Evolutionary conservation across 192 early-diverging fungal species (phyloP), one percentile per base, ranked within the genome.

Genomic region (Coemansia guatemalensis): DNA sequence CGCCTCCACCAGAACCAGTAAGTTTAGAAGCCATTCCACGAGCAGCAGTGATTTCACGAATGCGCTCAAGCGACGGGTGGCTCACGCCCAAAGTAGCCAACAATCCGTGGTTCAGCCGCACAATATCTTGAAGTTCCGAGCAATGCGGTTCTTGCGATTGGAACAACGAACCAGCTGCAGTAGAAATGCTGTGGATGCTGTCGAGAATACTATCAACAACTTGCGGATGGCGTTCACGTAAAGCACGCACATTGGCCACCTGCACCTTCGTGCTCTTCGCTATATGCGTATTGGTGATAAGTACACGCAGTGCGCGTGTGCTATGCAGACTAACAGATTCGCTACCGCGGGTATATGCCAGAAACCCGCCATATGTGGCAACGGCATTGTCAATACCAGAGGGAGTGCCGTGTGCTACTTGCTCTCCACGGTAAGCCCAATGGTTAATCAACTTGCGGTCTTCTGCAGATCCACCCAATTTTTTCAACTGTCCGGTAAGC

Each of bases 1-100:
- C 97, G 57, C 97, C 97, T 44, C 97, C 97, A 26, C 97, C 96
- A 24, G 94, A 94, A 29, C 97, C 97, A 4, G 97, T 99, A 29
- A 99, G 75, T 76, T 99, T 99, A 20, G 93, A 85, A 29, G 84
- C 82, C 64, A 97, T 72, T 0, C 82, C 84, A 41, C 83, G 69
- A n/a, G 64, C 26, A 1, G 75, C 69, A 0, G 92, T 86, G 18
- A 92, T 88, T 12, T 71, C 73, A 7, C 90, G 73, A 18, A 99
- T 82, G 27, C 72, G 87, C 54, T 99, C 97, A 3, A 98, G 71
- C 27, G 84, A 67, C 27, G 88, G 85, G 70, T 98, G 95, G 23
- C 92, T 88, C 6, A 96, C 93, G 18, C 93, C 93, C 61, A 92
- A 71, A 2, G 92, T 84, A 8, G 78, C 56, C 39, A 98, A 63